phyloP scores from a whole-genome alignment of 805 yeast species.

The Scheffersomyces stipitis region DNA sequence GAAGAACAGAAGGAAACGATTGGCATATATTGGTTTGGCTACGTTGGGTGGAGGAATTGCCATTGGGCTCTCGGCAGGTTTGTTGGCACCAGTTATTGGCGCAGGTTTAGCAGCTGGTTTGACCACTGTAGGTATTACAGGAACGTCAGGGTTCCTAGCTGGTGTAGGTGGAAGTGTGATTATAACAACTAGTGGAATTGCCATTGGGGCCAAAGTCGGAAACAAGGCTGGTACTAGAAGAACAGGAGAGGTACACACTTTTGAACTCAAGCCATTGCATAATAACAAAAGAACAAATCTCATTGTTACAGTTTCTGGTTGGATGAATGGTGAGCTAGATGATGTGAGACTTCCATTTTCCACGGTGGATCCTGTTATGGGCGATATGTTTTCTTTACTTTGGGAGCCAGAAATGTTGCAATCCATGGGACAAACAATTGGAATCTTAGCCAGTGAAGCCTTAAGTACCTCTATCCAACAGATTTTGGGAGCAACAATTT shows the following conservation, averaged over 20 bases:
- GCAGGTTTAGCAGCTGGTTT: constrained; percentile 98
- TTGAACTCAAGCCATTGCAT: constrained; percentile 90
- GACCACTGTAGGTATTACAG: constrained; percentile 89
- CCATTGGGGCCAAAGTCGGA: constrained; percentile 90
- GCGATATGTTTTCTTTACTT: constrained; percentile 83
- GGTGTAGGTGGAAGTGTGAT: constrained; percentile 97
- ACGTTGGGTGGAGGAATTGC: constrained; percentile 95
- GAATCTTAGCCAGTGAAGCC: constrained; percentile 90
- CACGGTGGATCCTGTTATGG: constrained; percentile 97
- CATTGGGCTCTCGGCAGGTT: constrained; percentile 91
- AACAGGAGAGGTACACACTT: constrained; percentile 89
- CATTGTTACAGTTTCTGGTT: constrained; percentile 88
- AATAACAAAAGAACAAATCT: constrained; percentile 86
- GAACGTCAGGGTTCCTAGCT: constrained; percentile 90
- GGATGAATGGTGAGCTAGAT: constrained; percentile 96
- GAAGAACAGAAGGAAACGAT: constrained; percentile 60
- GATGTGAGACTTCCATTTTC: constrained; percentile 96
- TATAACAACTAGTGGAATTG: constrained; percentile 88
- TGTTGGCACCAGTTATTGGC: constrained; percentile 96
- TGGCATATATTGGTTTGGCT: constrained; percentile 90
- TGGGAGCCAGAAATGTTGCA: constrained; percentile 99
- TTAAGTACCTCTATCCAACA: constrained; percentile 93
- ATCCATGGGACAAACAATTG: constrained; percentile 94
- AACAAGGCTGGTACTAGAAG: constrained; percentile 79
- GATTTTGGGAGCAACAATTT: constrained; percentile 84